Evolutionary conservation across 495 filamentous ascomycete species (phyloP).

Genomic region (Talaromyces proteolyticus): DNA sequence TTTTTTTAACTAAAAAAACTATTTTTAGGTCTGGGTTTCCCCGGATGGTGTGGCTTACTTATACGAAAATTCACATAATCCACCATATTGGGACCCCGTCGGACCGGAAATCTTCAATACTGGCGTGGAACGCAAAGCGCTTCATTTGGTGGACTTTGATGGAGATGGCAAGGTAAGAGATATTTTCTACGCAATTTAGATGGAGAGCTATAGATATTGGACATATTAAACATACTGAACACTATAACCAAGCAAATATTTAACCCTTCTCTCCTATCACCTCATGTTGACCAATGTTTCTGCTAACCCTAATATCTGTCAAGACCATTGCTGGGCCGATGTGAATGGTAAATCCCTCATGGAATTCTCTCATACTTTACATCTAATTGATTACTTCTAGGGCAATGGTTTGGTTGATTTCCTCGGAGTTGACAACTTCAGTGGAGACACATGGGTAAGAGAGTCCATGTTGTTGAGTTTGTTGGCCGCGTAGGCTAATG

Average conservation of each 20-base stretch:
- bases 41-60: slow-evolving; percentile 5
- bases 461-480: neutral
- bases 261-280: neutral
- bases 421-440: slow-evolving; percentile 19
- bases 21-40: neutral
- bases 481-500: neutral
- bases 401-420: slow-evolving; percentile 3
- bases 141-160: slow-evolving; percentile 22
- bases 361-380: neutral
- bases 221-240: slow-evolving; percentile 1
- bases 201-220: slow-evolving; percentile 2
- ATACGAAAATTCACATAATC: slow-evolving; percentile 7
- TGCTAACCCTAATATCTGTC: neutral
- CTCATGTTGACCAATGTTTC: neutral
- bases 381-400: neutral
- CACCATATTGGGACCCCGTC: slow-evolving; percentile 5
- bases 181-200: neutral
- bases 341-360: neutral
- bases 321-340: slow-evolving; percentile 5
- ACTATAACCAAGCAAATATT: slow-evolving; percentile 3
- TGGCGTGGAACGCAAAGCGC: slow-evolving; percentile 14
- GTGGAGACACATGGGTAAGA: neutral
- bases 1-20: neutral
- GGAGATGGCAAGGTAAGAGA: slow-evolving; percentile 14
- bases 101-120: slow-evolving; percentile 8